Evolutionary conservation across 2,329 filamentous ascomycete genomes (phyloP).

Genomic region (Cyphellophora europaea): DNA sequence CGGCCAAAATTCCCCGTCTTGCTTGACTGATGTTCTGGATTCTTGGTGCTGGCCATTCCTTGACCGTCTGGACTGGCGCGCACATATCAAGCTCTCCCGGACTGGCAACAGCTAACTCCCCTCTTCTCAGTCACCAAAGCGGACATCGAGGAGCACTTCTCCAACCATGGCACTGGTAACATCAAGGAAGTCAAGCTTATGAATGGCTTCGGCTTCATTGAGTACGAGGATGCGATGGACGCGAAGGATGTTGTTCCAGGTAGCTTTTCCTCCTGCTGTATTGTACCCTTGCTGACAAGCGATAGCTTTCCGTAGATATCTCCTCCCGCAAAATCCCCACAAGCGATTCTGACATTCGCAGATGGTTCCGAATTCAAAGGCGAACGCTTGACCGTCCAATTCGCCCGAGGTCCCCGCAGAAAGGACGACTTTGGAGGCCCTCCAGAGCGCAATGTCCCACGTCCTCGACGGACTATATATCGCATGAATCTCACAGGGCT

Average conservation of each 20-base stretch:
- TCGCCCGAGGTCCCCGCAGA: conserved; percentile 77
- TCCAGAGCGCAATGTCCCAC: conserved; percentile 55
- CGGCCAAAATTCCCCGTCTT: conserved; percentile 9
- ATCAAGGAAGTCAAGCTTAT: conserved; percentile 99
- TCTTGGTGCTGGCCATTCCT: conserved; percentile 11
- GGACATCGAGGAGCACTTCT: conserved; percentile 93
- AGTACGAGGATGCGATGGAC: conserved; percentile 98
- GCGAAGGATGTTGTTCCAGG: conserved; percentile 96
- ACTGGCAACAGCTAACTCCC: conserved; percentile 13
- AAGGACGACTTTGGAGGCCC: conserved; percentile 56
- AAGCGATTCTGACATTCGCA: too few species aligned
- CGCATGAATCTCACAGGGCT: conserved; percentile 98
- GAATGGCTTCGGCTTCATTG: conserved; percentile 99
- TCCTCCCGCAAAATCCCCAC: background rate
- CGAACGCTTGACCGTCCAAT: conserved; percentile 94
- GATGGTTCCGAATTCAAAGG: conserved; percentile 98
- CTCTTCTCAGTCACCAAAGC: conserved; percentile 71
- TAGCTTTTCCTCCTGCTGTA: conserved; percentile 41
- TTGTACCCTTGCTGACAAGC: conserved; percentile 2
- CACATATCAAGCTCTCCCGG: conserved; percentile 1
- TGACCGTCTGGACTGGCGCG: conserved; percentile 4
- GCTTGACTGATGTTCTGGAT: conserved; percentile 2
- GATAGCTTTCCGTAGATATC: conserved; percentile 13
- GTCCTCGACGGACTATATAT: conserved; percentile 87
- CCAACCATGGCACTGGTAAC: conserved; percentile 88